Evolutionary conservation across 768 basidiomycete genomes (phyloP).

Genomic region (Imleria badia): DNA sequence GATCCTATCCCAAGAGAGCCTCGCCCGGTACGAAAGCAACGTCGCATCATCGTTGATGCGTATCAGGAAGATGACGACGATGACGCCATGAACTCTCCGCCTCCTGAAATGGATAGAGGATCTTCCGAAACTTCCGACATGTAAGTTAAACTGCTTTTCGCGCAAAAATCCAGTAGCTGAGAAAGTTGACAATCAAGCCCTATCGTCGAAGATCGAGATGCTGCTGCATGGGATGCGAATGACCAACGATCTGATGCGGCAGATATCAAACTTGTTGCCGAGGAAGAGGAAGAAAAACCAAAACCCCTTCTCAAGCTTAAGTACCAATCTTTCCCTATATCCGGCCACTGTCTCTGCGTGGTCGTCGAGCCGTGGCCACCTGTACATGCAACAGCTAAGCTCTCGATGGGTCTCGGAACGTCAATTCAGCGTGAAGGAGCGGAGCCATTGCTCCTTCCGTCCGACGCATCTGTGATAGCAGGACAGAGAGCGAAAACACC

Average conservation of each 20-base stretch:
- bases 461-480: constrained; percentile 10
- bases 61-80: constrained; percentile 29
- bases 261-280: constrained; percentile 42
- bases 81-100: constrained; percentile 14
- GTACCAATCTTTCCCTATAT: constrained; percentile 71
- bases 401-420: constrained; percentile 32
- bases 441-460: constrained; percentile 28
- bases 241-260: neutral
- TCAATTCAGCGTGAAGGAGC: constrained; percentile 22
- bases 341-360: constrained; percentile 73
- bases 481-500: constrained; percentile 54
- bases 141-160: constrained; percentile 4
- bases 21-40: constrained; percentile 35
- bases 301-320: constrained; percentile 64
- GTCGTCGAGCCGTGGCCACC: constrained; percentile 82
- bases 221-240: neutral
- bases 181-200: neutral
- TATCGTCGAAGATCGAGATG: neutral
- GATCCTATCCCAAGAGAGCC: constrained; percentile 11
- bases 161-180: neutral
- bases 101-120: neutral
- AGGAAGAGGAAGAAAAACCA: constrained; percentile 70
- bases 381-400: constrained; percentile 37
- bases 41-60: constrained; percentile 24
- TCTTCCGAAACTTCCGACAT: neutral